Percentiles rank a stretch among this genome's conserved stretches.
Evolutionary conservation across 441 rosid species (phyloP).

Genomic region (Gossypium aridum): DNA sequence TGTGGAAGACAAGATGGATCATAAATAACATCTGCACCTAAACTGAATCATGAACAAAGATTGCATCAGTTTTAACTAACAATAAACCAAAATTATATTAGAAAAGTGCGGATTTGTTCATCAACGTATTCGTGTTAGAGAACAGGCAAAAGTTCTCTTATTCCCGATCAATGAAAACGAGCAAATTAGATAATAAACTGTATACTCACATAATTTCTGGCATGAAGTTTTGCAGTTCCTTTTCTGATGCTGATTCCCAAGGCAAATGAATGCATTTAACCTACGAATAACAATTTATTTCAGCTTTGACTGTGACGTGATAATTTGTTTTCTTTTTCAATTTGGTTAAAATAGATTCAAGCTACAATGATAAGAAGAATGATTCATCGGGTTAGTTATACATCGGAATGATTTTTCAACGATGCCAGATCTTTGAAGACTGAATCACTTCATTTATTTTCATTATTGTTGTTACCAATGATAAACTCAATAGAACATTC

Average conservation of each 20-base stretch:
- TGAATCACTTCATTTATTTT: not conserved
- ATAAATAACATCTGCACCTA: conserved; percentile 82
- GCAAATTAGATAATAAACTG: not conserved
- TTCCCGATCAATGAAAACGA: not conserved
- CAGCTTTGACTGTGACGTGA: conserved; percentile 3
- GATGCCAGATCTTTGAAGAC: not conserved
- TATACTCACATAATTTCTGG: conserved; percentile 64
- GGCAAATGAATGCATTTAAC: conserved; percentile 67
- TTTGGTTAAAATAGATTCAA: not conserved
- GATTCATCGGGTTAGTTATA: not conserved
- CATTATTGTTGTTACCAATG: not conserved
- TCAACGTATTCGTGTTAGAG: not conserved
- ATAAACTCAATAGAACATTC: not conserved
- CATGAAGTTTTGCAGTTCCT: conserved; percentile 30
- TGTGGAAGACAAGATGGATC: conserved; percentile 69
- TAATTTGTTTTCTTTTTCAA: not conserved
- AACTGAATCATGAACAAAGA: conserved; percentile 21
- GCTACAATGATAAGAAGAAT: not conserved
- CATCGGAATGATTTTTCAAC: not conserved
- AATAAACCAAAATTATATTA: not conserved
- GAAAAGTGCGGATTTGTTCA: not conserved
- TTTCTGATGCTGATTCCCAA: conserved; percentile 70
- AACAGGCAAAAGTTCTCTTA: not conserved
- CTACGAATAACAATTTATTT: conserved; percentile 21
- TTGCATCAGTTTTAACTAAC: not conserved